Conservation (phyloP, 2,329 filamentous ascomycete species). For the Chrysosporium queenslandicum region DNA sequence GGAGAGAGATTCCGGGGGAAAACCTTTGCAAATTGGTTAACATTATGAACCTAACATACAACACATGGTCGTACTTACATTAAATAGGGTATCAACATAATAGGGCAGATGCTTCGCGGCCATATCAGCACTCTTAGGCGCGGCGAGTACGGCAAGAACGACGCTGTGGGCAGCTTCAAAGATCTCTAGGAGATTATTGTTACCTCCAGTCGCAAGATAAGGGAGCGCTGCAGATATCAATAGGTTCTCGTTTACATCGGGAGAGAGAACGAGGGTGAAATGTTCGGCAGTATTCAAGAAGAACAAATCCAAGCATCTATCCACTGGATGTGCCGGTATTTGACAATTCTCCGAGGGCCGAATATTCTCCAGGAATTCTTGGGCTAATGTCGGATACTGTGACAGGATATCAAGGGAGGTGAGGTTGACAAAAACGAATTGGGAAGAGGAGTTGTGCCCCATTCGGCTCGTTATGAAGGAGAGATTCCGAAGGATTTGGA, state of each 20-base stretch:
- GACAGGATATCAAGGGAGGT: conserved; percentile 72
- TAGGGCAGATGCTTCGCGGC: conserved; percentile 65
- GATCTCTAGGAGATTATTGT: conserved; percentile 53
- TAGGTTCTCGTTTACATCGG: conserved; percentile 58
- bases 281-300: conserved; percentile 83
- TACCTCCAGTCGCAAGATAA: conserved; percentile 57
- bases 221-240: conserved; percentile 63
- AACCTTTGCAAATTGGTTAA: conserved; percentile 34
- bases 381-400: conserved; percentile 55
- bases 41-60: background rate
- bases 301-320: conserved; percentile 70
- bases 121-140: conserved; percentile 63
- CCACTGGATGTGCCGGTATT: conserved; percentile 55
- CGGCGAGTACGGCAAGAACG: conserved; percentile 67
- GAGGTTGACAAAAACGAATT: conserved; percentile 74
- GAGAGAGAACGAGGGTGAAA: conserved; percentile 59
- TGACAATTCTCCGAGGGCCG: conserved; percentile 45
- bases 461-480: conserved; percentile 72
- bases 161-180: conserved; percentile 84
- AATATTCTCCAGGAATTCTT: conserved; percentile 57
- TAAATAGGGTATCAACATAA: conserved; percentile 72
- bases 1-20: conserved; percentile 71
- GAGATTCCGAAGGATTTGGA: conserved; percentile 65
- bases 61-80: conserved; percentile 28
- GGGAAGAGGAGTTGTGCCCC: conserved; percentile 64